phyloP scores from a whole-genome alignment of 2,329 filamentous ascomycete genomes.

The Rugonectria rugulosa region DNA sequence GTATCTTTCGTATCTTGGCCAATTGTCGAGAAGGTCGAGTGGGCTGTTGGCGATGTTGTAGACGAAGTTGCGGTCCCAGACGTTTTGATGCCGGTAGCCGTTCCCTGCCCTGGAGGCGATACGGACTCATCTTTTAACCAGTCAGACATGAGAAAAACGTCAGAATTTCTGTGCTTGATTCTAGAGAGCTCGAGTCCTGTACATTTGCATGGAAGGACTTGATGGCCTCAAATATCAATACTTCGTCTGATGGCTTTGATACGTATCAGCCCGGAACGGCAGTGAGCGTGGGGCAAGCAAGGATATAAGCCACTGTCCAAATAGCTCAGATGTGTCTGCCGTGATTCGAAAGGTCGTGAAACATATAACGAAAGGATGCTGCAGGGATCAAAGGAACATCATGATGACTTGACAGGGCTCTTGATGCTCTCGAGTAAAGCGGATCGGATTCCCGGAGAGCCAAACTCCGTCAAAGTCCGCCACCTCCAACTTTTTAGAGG shows the following conservation, averaged over 20 bases:
- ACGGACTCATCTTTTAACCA: constrained; percentile 33
- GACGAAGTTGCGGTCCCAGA: constrained; percentile 13
- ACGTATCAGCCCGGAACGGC: neutral
- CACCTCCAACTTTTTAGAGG: neutral
- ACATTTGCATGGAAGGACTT: neutral
- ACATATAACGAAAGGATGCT: constrained; percentile 3
- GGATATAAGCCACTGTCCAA: constrained; percentile 3
- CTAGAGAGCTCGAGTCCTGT: neutral
- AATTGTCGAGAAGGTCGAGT: constrained; percentile 15
- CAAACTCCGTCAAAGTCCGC: constrained; percentile 14
- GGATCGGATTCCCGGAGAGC: constrained; percentile 3
- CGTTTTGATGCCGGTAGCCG: constrained; percentile 18
- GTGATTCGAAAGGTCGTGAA: constrained; percentile 4
- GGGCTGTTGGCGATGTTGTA: constrained; percentile 7
- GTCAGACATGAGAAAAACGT: constrained; percentile 27
- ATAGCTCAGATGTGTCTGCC: neutral
- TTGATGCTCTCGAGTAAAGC: constrained; percentile 7
- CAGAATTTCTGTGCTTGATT: neutral
- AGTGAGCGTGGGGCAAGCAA: constrained; percentile 6
- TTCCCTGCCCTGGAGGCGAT: constrained; percentile 29
- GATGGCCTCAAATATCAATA: neutral
- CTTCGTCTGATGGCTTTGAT: neutral
- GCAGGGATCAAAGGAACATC: constrained; percentile 7
- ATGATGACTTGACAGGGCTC: constrained; percentile 9
- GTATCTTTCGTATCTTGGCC: constrained; percentile 17